Percentiles rank a stretch among this genome's conserved stretches.
phyloP scores from a whole-genome alignment of 768 basidiomycete species.

The Cystofilobasidium ferigula region DNA sequence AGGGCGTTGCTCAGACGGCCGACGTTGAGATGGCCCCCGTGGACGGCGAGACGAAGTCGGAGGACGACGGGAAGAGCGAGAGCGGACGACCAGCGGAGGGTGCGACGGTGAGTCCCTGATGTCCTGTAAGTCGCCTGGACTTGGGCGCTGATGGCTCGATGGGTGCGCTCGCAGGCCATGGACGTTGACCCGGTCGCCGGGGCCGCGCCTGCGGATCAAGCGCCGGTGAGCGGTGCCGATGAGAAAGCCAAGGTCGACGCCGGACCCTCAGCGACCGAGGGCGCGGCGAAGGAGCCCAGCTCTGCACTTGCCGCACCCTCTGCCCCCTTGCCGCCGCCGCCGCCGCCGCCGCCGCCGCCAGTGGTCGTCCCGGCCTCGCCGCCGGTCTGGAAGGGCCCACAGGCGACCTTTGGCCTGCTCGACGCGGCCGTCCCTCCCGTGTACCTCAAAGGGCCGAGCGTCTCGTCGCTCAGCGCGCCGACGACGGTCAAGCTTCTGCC shows the following conservation, averaged over 20 bases:
- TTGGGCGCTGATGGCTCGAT: too few relatives aligned
- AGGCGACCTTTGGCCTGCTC: conserved; percentile 7
- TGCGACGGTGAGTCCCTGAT: too few relatives aligned
- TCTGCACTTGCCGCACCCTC: neutral
- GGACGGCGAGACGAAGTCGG: neutral
- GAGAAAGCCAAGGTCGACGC: too few relatives aligned
- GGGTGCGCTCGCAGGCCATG: neutral
- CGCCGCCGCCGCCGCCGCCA: neutral
- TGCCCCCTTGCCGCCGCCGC: neutral
- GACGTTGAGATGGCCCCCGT: neutral
- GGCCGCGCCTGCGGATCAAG: too few relatives aligned
- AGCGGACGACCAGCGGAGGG: too few relatives aligned
- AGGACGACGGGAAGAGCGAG: too few relatives aligned
- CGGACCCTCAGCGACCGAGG: neutral
- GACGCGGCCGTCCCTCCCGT: conserved; percentile 17
- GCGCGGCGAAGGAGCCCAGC: neutral
- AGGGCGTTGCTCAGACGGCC: neutral
- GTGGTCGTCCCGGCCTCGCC: neutral
- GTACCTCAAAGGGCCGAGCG: conserved; percentile 12
- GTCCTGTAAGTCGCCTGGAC: too few relatives aligned
- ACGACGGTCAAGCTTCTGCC: conserved; percentile 30
- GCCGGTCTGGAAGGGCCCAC: neutral
- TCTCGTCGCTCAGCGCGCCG: conserved; percentile 21
- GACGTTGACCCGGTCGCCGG: neutral
- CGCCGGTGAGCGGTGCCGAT: too few relatives aligned